A percentile compares a stretch with the other conserved stretches of the same genome.
Evolutionary conservation across 208 protist genomes (phyloP).

Genomic region (Trypanosoma cruzi): DNA sequence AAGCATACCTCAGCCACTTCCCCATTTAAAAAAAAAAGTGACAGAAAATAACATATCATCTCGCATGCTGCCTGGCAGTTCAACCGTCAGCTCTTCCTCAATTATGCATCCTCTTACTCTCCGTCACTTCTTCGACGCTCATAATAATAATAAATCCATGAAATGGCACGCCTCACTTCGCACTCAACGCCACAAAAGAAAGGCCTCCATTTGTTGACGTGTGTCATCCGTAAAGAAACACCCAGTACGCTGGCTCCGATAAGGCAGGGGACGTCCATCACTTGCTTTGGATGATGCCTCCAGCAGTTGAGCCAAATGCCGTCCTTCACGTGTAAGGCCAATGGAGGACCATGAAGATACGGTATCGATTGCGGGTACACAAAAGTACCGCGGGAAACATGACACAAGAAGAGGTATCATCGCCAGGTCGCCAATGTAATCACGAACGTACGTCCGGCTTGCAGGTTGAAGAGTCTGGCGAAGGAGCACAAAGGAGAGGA

Average conservation of each 20-base stretch:
- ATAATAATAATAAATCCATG: neutral
- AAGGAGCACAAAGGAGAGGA: slow-evolving; percentile 8
- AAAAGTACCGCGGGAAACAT: slow-evolving; percentile 16
- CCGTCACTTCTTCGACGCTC: neutral
- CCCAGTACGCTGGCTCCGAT: slow-evolving; percentile 21
- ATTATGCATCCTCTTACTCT: neutral
- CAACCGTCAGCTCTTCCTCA: neutral
- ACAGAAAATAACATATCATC: neutral
- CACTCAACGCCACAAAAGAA: slow-evolving; percentile 9
- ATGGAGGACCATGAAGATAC: slow-evolving; percentile 16
- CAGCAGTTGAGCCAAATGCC: slow-evolving; percentile 3
- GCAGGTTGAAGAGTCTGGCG: slow-evolving; percentile 2
- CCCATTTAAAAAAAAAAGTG: slow-evolving; percentile 9
- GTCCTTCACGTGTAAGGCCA: slow-evolving; percentile 19
- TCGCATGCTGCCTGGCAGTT: neutral
- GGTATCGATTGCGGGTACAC: slow-evolving; percentile 15
- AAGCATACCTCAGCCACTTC: too few relatives aligned
- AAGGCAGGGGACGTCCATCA: neutral
- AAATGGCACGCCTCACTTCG: neutral
- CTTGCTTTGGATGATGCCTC: slow-evolving; percentile 7
- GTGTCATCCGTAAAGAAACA: slow-evolving; percentile 27
- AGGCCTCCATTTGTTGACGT: slow-evolving; percentile 22
- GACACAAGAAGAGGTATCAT: slow-evolving; percentile 26
- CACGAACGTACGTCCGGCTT: slow-evolving; percentile 27
- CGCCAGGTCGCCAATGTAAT: slow-evolving; percentile 18